Evolutionary conservation across 2,329 filamentous ascomycete genomes (phyloP), one percentile per base, ranked within the genome.

Genomic region (Neofusicoccum parvum): DNA sequence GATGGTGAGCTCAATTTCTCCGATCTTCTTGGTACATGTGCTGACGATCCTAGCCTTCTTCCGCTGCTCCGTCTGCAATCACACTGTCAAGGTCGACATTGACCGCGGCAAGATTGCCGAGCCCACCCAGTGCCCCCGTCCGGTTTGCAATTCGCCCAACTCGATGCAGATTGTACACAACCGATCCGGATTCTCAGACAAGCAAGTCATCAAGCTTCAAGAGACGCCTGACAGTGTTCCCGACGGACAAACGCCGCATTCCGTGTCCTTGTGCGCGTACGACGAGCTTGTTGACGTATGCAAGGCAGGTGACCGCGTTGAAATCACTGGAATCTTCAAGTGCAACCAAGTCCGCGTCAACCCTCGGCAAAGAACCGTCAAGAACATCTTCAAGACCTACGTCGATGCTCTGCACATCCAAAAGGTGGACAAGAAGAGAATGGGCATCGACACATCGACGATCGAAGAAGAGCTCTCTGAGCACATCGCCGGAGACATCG

Each of bases 121-220:
- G 78, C 95, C 95, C 1, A 97, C 92, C 0, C 86, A 90, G 71
- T 99, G 95, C 75, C 92, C 94, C 23, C 90, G 95, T 64, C 84
- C 87, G 27, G 87, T 91, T 64, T 99, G 95, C 80, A 85, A 87
- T 58, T 89, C 90, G 64, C 91, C 90, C 75, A 98, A 99, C 80
- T 97, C 94, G 1, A 98, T 99, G 94, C 92, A 97, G 75, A 96
- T 99, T 70, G 86, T 98, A 20, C 95, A 99, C 82, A 99, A 99
- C 79, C 90, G 95, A 67, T 98, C 93, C 71, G 87, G 87, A 9
- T 99, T 99, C 73, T 90, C 94, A 64, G 95, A 99, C 77, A 99
- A 99, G 82, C 95, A 99, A 77, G 92, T 99, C 67, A 97, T 99
- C 80, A 99, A 99, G 78, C 84, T 99, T 46, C 95, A 99, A 79